A percentile compares a stretch with the other conserved stretches of the same genome.
These are phyloP conservation scores for Tephrocybe sp. DNA, from an alignment of 768 basidiomycete genomes.

Conservation along the genomic window DNA sequence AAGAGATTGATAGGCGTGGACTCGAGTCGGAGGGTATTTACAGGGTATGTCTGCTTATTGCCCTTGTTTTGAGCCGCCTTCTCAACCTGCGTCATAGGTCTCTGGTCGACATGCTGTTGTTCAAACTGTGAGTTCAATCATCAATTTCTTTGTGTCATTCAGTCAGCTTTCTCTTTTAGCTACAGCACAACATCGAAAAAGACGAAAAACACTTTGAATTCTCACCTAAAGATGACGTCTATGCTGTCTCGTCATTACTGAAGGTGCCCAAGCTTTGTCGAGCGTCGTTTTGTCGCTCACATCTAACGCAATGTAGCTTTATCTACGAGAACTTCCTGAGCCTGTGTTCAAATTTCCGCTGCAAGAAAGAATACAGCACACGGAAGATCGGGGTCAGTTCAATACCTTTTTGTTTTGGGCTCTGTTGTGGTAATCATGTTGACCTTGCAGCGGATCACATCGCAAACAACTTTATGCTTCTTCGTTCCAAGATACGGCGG, in stretches of 20 bases:
- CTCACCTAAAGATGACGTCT: constrained; percentile 71
- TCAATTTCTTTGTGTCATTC: neutral
- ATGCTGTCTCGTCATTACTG: constrained; percentile 78
- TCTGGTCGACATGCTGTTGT: constrained; percentile 85
- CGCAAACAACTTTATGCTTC: constrained; percentile 66
- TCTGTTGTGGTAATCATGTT: neutral
- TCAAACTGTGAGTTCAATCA: constrained; percentile 57
- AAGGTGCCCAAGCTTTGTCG: constrained; percentile 52
- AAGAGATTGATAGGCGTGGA: constrained; percentile 80
- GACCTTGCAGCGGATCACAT: constrained; percentile 62
- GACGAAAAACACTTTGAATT: constrained; percentile 79
- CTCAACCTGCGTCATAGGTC: constrained; percentile 43
- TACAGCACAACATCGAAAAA: constrained; percentile 85
- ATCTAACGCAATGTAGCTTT: constrained; percentile 45
- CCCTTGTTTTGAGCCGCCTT: neutral
- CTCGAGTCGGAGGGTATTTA: constrained; percentile 81
- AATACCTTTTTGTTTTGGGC: neutral
- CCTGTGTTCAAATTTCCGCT: constrained; percentile 83
- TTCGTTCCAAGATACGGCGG: constrained; percentile 85
- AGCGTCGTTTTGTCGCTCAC: neutral
- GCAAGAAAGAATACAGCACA: constrained; percentile 79
- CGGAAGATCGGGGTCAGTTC: constrained; percentile 66
- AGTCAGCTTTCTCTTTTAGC: constrained; percentile 35
- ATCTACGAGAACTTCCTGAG: constrained; percentile 87
- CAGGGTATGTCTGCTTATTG: constrained; percentile 45